Evolutionary conservation across 345 rosid genomes (phyloP).

Genomic region (Brassica rapa): DNA sequence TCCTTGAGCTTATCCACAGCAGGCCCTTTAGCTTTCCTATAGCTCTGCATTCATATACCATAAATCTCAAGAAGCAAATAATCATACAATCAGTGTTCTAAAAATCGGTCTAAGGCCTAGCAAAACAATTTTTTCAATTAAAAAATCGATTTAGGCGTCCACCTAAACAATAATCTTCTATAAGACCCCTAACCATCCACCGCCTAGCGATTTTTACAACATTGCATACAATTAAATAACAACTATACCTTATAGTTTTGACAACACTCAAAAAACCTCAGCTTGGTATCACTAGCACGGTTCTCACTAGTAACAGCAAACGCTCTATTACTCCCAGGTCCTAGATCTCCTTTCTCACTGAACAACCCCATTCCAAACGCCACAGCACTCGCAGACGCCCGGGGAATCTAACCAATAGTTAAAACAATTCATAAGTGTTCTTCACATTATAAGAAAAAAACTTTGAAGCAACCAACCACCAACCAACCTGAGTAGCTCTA

Average conservation of each 20-base stretch:
- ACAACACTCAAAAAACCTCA: constrained; percentile 82
- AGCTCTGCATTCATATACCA: constrained; percentile 49
- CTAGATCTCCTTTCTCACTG: constrained; percentile 72
- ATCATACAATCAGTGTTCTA: background rate
- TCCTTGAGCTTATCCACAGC: constrained; percentile 77
- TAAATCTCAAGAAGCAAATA: constrained; percentile 18
- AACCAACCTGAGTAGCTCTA: constrained; percentile 76
- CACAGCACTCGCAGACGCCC: constrained; percentile 95
- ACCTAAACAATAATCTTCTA: too few species aligned
- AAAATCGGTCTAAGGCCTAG: too few species aligned
- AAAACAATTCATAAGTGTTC: background rate
- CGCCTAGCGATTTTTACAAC: too few species aligned
- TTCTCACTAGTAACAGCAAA: constrained; percentile 88
- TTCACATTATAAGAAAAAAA: background rate
- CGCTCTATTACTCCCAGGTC: constrained; percentile 78
- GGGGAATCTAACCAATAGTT: constrained; percentile 62
- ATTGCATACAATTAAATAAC: background rate
- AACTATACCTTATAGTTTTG: constrained; percentile 80
- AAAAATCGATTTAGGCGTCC: too few species aligned
- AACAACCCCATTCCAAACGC: constrained; percentile 97
- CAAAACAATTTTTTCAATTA: too few species aligned
- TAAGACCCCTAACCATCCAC: too few species aligned
- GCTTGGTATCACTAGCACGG: constrained; percentile 80
- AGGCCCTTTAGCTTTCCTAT: constrained; percentile 63
- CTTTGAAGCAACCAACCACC: background rate